phyloP scores from a whole-genome alignment of 768 basidiomycete genomes.

The Suillus subaureus region DNA sequence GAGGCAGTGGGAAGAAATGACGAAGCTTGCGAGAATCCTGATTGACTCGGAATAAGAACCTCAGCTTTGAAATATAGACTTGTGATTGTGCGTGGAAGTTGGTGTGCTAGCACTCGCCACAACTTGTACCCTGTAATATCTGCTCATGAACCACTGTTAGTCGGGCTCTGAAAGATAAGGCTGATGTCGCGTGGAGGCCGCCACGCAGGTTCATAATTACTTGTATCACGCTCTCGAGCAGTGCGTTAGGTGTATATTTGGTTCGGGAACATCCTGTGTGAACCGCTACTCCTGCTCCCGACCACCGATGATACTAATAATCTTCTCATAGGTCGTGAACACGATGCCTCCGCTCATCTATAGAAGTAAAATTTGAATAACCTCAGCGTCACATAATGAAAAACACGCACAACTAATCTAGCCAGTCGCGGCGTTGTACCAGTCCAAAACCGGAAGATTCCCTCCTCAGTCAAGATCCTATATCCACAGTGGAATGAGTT shows the following conservation, averaged over 20 bases:
- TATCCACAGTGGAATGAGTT: constrained; percentile 97
- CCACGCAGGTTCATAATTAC: not conserved
- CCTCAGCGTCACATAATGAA: constrained; percentile 7
- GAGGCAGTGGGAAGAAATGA: constrained; percentile 24
- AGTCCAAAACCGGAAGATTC: constrained; percentile 91
- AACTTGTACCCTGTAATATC: not conserved
- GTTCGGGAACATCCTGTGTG: not conserved
- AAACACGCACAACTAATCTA: constrained; percentile 65
- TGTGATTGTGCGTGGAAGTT: not conserved
- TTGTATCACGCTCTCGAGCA: not conserved
- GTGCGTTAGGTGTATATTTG: not conserved
- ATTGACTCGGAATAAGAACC: constrained; percentile 10
- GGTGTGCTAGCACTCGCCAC: not conserved
- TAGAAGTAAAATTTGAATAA: not conserved
- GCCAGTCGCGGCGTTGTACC: constrained; percentile 91
- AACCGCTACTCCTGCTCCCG: constrained; percentile 16
- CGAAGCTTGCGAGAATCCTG: constrained; percentile 18
- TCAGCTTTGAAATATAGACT: not conserved
- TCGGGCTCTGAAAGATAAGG: not conserved
- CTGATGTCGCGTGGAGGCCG: not conserved
- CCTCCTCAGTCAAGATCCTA: constrained; percentile 92
- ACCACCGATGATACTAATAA: constrained; percentile 56
- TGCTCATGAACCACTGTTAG: not conserved
- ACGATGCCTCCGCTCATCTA: constrained; percentile 92
- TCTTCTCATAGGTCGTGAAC: constrained; percentile 88